Conservation (phyloP, 768 basidiomycete species). For the Naematelia encephala region DNA sequence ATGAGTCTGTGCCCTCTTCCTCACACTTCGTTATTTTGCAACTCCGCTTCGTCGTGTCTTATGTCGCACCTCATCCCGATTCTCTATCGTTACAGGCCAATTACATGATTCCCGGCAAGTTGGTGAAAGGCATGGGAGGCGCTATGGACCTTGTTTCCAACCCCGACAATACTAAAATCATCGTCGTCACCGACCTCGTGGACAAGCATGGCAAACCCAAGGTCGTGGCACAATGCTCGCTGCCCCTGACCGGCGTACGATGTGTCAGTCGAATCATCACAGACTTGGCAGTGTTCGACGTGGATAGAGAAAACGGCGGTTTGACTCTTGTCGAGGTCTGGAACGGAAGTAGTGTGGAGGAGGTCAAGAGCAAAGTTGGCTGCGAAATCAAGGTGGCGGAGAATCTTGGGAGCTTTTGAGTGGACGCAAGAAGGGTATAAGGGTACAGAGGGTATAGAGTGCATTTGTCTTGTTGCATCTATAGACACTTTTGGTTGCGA, state of each 20-base stretch:
- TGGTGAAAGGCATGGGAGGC: conserved; percentile 66
- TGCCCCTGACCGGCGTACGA: conserved; percentile 87
- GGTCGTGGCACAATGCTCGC: conserved; percentile 72
- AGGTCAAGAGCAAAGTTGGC: conserved; percentile 80
- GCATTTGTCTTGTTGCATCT: not conserved
- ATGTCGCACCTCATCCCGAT: not conserved
- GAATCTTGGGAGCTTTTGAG: conserved; percentile 5
- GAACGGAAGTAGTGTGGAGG: conserved; percentile 75
- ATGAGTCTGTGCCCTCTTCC: not conserved
- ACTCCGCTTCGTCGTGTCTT: not conserved
- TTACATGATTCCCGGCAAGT: conserved; percentile 95
- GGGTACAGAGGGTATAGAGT: no score
- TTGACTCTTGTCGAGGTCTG: conserved; percentile 77
- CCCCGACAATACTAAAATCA: conserved; percentile 87
- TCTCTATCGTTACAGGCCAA: conserved; percentile 58
- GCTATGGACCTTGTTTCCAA: conserved; percentile 97
- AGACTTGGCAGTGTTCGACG: conserved; percentile 81
- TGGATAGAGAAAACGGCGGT: conserved; percentile 66
- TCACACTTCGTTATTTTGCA: not conserved
- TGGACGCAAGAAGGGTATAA: no score
- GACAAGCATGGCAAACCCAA: conserved; percentile 87
- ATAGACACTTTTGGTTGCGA: no score
- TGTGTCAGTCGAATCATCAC: conserved; percentile 89
- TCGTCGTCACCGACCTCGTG: conserved; percentile 84
- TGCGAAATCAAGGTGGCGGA: conserved; percentile 62